Base-by-base conservation (phyloP, 306 rosid genomes). In the Cicer arietinum region DNA sequence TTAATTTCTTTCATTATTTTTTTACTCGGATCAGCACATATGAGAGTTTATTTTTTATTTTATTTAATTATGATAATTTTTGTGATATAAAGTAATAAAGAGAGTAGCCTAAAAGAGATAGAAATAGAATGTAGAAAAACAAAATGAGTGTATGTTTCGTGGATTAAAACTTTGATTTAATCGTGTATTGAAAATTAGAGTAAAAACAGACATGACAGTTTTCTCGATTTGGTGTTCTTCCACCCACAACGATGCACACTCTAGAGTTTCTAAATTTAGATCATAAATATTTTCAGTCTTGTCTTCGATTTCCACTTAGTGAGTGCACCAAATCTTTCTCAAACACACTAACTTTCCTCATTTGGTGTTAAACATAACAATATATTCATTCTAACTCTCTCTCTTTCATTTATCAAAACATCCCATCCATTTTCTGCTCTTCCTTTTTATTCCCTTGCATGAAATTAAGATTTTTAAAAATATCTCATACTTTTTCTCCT, bases 301-400 rank as follows among this genome's bases (percentile, higher is more conserved):
- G 90, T 82, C 88, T 88, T 74, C 85, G 59, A 88, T 88, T 87
- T 89, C n/a, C 14, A 48, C 5, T 17, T 3, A 78, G 85, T 81
- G 48, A 71, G 77, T 79, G 51, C 81, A 22, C 65, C 50, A 79
- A 61, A 84, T 73, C 53, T 61, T 37, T 82, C 56, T 73, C 78
- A 60, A 77, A 77, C 85, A 81, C 88, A 80, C 67, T 74, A 78
- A 89, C 94, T 92, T 92, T 86, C 94, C 94, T 77, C 90, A 84
- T 89, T 86, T 89, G 90, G 88, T 18, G 80, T 71, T 83, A 79
- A 79, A 76, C 78, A 48, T 58, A 78, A 81, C 85, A 64, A 14
- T 14, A 14, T 14, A 14, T 14, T 14, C 16, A 14, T 14, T 14
- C 16, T 14, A 71, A 72, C 63, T 57, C 63, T 22, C 63, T 57